Conservation (phyloP, 192 early-diverging fungal species). For the Entomortierella lignicola region DNA sequence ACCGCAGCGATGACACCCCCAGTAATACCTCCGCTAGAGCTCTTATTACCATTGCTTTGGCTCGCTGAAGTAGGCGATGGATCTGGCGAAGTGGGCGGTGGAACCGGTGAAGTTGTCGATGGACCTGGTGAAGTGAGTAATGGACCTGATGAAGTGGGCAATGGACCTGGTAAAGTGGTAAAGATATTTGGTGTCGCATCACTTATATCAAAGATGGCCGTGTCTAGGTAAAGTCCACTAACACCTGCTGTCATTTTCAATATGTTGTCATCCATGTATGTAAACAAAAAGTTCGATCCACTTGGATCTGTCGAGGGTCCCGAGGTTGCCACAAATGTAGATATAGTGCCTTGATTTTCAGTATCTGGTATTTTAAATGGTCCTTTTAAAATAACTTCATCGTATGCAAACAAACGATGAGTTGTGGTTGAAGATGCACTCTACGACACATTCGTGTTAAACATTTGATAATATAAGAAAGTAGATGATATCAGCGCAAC, state of each 20-base stretch:
- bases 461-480: background rate
- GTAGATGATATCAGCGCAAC: background rate
- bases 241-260: background rate
- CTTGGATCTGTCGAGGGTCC: background rate
- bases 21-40: constrained; percentile 3
- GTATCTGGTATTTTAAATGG: background rate
- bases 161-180: background rate
- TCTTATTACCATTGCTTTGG: background rate
- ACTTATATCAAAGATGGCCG: background rate
- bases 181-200: background rate
- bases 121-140: background rate
- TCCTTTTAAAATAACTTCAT: background rate
- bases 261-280: background rate
- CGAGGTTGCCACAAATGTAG: background rate
- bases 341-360: background rate
- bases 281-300: background rate
- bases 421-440: background rate
- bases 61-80: background rate
- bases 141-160: background rate
- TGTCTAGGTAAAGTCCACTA: background rate
- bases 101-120: too few relatives aligned
- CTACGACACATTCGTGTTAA: background rate
- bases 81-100: too few relatives aligned
- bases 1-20: background rate
- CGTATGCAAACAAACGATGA: constrained; percentile 2